Evolutionary conservation across 345 rosid species (phyloP), one percentile per base, ranked within the genome.

Genomic region (Capsella bursapastoris): DNA sequence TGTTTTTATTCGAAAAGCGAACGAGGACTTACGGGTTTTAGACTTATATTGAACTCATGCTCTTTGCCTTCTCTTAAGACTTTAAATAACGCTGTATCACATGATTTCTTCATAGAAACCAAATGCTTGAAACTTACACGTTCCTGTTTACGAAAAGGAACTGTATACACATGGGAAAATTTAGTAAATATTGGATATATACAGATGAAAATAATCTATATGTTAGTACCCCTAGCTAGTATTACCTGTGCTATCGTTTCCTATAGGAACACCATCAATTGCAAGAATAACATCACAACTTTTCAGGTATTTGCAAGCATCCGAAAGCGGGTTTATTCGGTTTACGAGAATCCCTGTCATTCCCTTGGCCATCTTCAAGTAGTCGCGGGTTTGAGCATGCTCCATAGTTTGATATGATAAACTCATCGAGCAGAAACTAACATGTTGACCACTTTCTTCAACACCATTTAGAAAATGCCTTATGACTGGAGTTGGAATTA

Each of bases 81-180:
- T 73, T 80, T 78, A 34, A 88, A 11, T 58, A 75, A 13, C 16
- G 85, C 84, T 7, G 77, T 83, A 70, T 88, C 91, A 49, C 79
- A 62, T 31, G 89, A 85, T 81, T 86, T 90, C 85, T 90, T 90
- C 90, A 88, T 85, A 35, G 93, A 85, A 71, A 86, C 87, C 83
- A 90, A 73, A 70, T 88, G 90, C 78, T 86, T 88, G 79, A 83
- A 88, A 59, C 88, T 86, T 52, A 90, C 83, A 41, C 86, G 86
- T 73, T 85, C 88, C 78, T 90, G 67, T 1, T 57, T 57, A 16
- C 64, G 29, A 53, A 53, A 29, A 28, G 35, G 58, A 6, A 53
- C 58, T 53, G 58, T 53, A 28, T 15, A 53, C 8, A 28, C 37
- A 34, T 34, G 8, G 4, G 2, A 28, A 53, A 14, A 53, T 53